Evolutionary conservation across 1,284 basidiomycete genomes (phyloP), one percentile per base, ranked within the genome.

Genomic region (Macrocybe sp.): DNA sequence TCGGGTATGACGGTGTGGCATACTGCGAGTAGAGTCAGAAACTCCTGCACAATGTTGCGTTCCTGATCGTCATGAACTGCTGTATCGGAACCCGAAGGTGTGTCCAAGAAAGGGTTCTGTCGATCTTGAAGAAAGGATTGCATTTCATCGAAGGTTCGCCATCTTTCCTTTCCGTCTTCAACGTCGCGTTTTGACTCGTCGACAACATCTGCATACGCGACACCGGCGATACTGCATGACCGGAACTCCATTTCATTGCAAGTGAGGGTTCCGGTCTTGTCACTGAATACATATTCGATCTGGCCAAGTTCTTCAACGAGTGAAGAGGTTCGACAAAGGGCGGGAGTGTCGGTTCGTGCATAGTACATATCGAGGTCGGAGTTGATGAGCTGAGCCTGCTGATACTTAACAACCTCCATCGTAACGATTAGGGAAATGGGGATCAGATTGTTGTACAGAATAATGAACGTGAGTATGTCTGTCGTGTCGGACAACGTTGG

Each of bases 1-100:
- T 99, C 97, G n/a, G 97, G 91, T 64, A 99, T 97, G 57, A 99
- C 97, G 0, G 97, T 99, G 65, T 99, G 97, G 60, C 97, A 99
- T 34, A 98, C 95, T 3, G 96, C 89, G 35, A 99, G 76, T 33
- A 99, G 73, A 0, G 89, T 88, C 58, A 99, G 65, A 61, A 99
- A 99, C 64, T 98, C 93, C 54, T 80, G 72, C 44, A 92, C 71
- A 1, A 87, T 76, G 12, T 83, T 82, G 47, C 68, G 65, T 59
- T 81, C 76, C 61, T 62, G 57, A 63, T 70, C 57, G 63, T 68
- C 53, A 58, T 64, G 41, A n/a, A 48, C 36, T 29, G 54, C 49
- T n/a, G 51, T 44, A n/a, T 54, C 54, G 16, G 71, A 70, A 5
- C 69, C 65, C 3, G 71, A 70, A 22, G 66, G 57, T 31, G 66